These are phyloP conservation scores for Inosperma sp. DNA, from an alignment of 768 basidiomycete species.

Conservation along the genomic window DNA sequence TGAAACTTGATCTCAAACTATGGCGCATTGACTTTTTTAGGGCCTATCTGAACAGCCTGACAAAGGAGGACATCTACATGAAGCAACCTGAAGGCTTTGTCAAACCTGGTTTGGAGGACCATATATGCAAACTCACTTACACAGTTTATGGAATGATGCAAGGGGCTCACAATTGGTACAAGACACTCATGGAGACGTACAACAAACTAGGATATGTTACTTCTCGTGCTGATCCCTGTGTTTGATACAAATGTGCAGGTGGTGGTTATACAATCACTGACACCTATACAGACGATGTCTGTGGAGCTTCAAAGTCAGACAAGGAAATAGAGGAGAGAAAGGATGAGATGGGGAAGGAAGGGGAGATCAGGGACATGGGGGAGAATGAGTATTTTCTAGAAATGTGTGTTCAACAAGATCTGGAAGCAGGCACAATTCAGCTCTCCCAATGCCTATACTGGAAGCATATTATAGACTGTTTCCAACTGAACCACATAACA, in stretches of 20 bases:
- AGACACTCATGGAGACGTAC: not conserved
- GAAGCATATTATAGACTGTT: not conserved
- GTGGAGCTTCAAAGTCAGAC: not conserved
- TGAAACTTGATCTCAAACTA: too few species aligned
- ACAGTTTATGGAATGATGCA: not conserved
- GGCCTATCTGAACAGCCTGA: not conserved
- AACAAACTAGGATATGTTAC: not conserved
- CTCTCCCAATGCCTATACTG: too few species aligned
- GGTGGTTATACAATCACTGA: not conserved
- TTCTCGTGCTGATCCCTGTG: not conserved
- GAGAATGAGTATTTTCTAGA: not conserved
- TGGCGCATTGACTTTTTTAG: not conserved
- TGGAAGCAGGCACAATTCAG: too few species aligned
- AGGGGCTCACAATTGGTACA: not conserved
- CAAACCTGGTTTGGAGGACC: not conserved
- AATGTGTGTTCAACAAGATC: slow-evolving; percentile 13
- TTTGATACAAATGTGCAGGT: not conserved
- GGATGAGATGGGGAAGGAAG: not conserved
- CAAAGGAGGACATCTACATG: not conserved
- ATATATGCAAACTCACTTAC: not conserved
- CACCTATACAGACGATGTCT: too few species aligned
- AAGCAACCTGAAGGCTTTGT: not conserved
- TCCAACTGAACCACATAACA: not conserved
- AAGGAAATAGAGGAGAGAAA: not conserved
- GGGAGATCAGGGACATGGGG: not conserved